These are phyloP conservation scores for Carnegiea gigantea DNA, from an alignment of 179 eudicot species.

Conservation along the genomic window DNA sequence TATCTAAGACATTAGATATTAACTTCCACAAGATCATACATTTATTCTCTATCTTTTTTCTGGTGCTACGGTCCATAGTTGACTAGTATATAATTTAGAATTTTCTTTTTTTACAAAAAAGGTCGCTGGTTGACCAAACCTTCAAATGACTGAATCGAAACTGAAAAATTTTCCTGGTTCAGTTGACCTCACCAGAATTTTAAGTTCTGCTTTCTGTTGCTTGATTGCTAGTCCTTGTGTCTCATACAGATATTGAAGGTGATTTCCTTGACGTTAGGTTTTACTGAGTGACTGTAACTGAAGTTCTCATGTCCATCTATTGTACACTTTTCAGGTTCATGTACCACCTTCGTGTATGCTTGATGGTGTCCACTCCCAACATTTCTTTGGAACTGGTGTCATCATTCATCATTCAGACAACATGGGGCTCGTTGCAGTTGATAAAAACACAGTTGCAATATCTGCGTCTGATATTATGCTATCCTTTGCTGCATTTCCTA, in stretches of 20 bases:
- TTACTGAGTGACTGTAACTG: background rate
- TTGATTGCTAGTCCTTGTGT: constrained; percentile 1
- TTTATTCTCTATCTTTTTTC: too few species aligned
- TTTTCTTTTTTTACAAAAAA: too few species aligned
- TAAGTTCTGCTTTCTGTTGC: background rate
- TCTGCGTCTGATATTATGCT: constrained; percentile 88
- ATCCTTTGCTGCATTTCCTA: constrained; percentile 93
- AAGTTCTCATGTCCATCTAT: constrained; percentile 1
- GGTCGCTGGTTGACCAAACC: too few species aligned
- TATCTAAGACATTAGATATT: too few species aligned
- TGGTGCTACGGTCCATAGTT: too few species aligned
- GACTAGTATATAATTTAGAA: too few species aligned
- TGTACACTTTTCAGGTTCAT: constrained; percentile 65
- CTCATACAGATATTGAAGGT: background rate
- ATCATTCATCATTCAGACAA: constrained; percentile 75
- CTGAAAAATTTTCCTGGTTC: too few species aligned
- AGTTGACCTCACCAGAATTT: background rate
- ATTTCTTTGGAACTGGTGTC: constrained; percentile 92
- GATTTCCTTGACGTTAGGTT: background rate
- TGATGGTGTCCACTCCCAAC: constrained; percentile 94
- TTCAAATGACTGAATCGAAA: too few species aligned
- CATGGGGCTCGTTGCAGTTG: constrained; percentile 93
- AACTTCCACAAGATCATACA: too few species aligned
- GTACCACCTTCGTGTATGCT: constrained; percentile 97
- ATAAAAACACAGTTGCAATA: constrained; percentile 93